A percentile compares a stretch with the other conserved stretches of the same genome.
These are phyloP conservation scores for Microdochium trichocladiopsis DNA, from an alignment of 2,329 filamentous ascomycete genomes.

Conservation along the genomic window DNA sequence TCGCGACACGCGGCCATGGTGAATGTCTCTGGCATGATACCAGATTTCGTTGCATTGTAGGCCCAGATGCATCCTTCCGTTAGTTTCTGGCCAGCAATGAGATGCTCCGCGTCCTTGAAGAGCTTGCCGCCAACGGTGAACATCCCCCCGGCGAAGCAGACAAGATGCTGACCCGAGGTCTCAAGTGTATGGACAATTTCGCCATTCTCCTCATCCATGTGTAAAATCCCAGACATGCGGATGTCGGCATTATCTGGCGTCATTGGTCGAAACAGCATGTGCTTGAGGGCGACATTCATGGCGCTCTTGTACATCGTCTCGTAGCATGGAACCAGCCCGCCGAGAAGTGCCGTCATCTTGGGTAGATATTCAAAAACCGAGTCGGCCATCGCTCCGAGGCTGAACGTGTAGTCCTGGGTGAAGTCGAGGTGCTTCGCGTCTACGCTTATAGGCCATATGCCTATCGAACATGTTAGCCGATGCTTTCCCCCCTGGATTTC, in stretches of 20 bases:
- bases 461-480: constrained; percentile 53
- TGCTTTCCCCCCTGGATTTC: background rate
- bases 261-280: constrained; percentile 60
- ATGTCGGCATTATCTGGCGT: constrained; percentile 49
- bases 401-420: constrained; percentile 19
- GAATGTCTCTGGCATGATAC: constrained; percentile 46
- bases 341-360: constrained; percentile 46
- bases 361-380: constrained; percentile 43
- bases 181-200: constrained; percentile 23
- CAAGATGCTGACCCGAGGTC: constrained; percentile 34
- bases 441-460: constrained; percentile 64
- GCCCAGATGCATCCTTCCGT: constrained; percentile 45
- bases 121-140: constrained; percentile 40
- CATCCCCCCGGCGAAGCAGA: constrained; percentile 45
- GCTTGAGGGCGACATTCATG: constrained; percentile 49
- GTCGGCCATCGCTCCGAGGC: constrained; percentile 27
- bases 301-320: constrained; percentile 53
- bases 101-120: constrained; percentile 29
- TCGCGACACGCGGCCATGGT: constrained; percentile 30
- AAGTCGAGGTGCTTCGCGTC: constrained; percentile 47
- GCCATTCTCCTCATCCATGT: constrained; percentile 9
- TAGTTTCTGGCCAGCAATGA: constrained; percentile 35
- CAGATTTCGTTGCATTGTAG: constrained; percentile 37
- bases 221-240: constrained; percentile 45
- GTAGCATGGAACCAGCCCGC: constrained; percentile 52